Evolutionary conservation across 2,329 filamentous ascomycete species (phyloP).

Genomic region (Cytospora piceae): DNA sequence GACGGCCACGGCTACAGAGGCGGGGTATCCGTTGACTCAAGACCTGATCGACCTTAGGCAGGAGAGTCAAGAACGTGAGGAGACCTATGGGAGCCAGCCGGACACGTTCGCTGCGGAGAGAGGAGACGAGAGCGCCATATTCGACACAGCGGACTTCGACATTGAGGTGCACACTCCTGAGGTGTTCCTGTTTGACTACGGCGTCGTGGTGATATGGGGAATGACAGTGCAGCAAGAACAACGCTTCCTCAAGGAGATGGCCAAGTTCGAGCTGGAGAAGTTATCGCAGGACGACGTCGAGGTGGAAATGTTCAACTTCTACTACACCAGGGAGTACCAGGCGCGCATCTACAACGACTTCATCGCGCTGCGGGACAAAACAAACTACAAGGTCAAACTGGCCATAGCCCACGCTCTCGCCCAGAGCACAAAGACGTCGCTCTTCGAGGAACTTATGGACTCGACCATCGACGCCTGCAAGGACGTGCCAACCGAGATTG

Average conservation of each 20-base stretch:
- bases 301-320: constrained; percentile 98
- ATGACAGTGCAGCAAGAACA: constrained; percentile 92
- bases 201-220: constrained; percentile 97
- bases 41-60: constrained; percentile 66
- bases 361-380: constrained; percentile 90
- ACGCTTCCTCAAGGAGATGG: constrained; percentile 88
- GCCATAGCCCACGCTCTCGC: constrained; percentile 94
- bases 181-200: constrained; percentile 95
- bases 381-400: constrained; percentile 97
- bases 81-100: constrained; percentile 40
- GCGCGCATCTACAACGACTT: constrained; percentile 99
- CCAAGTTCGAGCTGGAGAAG: constrained; percentile 93
- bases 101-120: constrained; percentile 35
- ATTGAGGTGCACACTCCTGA: constrained; percentile 89
- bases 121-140: constrained; percentile 40
- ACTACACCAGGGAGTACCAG: constrained; percentile 97
- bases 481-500: constrained; percentile 90
- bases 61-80: constrained; percentile 38
- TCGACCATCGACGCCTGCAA: constrained; percentile 93
- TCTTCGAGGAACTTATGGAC: constrained; percentile 94
- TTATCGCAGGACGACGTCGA: constrained; percentile 87
- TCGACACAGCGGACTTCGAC: constrained; percentile 71
- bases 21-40: constrained; percentile 59
- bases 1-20: constrained; percentile 24
- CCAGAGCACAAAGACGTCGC: constrained; percentile 95